Conservation (phyloP, 78 protist species). For the Dictyostelium capitatum region DNA sequence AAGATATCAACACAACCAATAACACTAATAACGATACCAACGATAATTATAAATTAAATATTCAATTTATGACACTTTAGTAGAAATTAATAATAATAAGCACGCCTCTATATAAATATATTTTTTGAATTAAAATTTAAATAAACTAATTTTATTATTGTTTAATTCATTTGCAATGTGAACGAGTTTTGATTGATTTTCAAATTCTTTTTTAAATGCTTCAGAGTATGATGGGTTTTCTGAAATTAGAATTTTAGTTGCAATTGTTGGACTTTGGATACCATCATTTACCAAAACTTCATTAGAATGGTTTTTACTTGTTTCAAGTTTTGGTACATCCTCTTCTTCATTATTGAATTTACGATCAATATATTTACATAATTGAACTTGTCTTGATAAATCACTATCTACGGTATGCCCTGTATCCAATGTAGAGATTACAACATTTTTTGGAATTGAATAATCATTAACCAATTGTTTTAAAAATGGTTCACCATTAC, state of each 20-base stretch:
- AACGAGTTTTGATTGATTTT: background rate
- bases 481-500: background rate
- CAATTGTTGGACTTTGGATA: background rate
- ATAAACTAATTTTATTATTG: background rate
- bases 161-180: background rate
- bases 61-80: background rate
- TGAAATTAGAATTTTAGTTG: background rate
- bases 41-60: slow-evolving; percentile 1
- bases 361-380: background rate
- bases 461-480: background rate
- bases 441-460: background rate
- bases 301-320: background rate
- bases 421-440: background rate
- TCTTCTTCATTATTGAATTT: background rate
- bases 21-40: background rate
- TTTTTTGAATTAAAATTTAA: background rate
- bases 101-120: background rate
- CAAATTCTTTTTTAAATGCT: background rate
- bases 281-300: background rate
- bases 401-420: background rate
- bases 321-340: too few species aligned
- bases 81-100: background rate
- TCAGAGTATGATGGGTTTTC: background rate
- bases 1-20: background rate
- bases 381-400: slow-evolving; percentile 1